phyloP scores from a whole-genome alignment of 768 basidiomycete genomes.

The Macrolepiota fuliginosa region DNA sequence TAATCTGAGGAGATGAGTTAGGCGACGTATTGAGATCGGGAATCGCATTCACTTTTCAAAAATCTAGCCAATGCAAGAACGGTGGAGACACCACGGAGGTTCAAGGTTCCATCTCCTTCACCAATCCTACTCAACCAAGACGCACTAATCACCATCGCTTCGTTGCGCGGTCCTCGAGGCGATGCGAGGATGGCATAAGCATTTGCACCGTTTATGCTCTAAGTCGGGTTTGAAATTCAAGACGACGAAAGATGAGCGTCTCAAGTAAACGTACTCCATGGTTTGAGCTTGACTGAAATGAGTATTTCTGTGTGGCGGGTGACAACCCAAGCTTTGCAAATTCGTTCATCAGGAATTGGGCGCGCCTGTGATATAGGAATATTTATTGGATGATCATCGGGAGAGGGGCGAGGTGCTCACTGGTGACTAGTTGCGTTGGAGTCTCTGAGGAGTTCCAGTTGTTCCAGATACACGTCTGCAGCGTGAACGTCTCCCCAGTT shows the following conservation, averaged over 20 bases:
- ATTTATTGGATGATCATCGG: not conserved
- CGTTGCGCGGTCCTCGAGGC: conserved; percentile 89
- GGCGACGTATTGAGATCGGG: not conserved
- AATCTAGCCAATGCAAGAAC: conserved; percentile 83
- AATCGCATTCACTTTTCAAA: conserved; percentile 61
- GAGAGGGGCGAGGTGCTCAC: conserved; percentile 43
- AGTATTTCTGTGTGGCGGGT: conserved; percentile 67
- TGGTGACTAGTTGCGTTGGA: conserved; percentile 65
- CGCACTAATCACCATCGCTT: conserved; percentile 89
- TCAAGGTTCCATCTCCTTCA: conserved; percentile 57
- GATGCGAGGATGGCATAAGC: conserved; percentile 80
- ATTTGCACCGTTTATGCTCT: conserved; percentile 70
- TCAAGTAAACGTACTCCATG: conserved; percentile 43
- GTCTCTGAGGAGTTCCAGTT: conserved; percentile 62
- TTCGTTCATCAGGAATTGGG: conserved; percentile 55
- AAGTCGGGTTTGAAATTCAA: conserved; percentile 6
- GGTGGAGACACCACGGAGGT: conserved; percentile 85
- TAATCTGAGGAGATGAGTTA: conserved; percentile 46
- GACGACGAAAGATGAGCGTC: not conserved
- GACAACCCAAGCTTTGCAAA: conserved; percentile 76
- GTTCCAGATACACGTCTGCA: conserved; percentile 78
- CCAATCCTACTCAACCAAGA: conserved; percentile 78
- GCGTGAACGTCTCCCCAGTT: conserved; percentile 86
- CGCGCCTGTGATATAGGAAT: conserved; percentile 47
- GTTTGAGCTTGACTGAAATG: conserved; percentile 40